These are phyloP conservation scores for Euclidium syriacum DNA, from an alignment of 345 rosid species.

Conservation along the genomic window DNA sequence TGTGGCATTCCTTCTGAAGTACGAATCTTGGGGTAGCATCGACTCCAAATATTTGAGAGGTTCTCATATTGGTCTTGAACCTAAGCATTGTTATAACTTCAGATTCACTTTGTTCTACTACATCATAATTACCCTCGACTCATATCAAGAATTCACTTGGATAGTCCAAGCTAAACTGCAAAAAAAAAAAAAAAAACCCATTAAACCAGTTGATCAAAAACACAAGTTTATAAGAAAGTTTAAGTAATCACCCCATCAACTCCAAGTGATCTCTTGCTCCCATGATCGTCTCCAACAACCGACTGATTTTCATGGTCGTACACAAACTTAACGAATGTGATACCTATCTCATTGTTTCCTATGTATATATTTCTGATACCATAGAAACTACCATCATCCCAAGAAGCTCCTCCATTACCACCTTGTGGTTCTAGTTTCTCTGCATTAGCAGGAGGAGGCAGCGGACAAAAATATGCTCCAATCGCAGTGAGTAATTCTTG, in stretches of 20 bases:
- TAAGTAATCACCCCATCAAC: background rate
- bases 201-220: no score
- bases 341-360: background rate
- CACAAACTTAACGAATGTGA: background rate
- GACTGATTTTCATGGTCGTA: background rate
- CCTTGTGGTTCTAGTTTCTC: no score
- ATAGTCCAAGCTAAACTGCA: background rate
- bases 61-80: background rate
- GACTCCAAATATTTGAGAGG: background rate
- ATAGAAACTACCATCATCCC: no score
- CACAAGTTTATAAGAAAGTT: background rate
- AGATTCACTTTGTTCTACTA: background rate
- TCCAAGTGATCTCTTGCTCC: background rate
- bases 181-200: no score
- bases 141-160: background rate
- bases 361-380: no score
- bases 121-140: background rate
- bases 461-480: background rate
- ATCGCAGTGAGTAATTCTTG: background rate
- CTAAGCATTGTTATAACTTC: background rate
- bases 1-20: background rate
- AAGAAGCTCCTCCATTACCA: no score
- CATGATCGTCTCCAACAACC: background rate
- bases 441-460: background rate
- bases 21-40: background rate